Evolutionary conservation across 1,284 basidiomycete genomes (phyloP).

Genomic region (Malassezia pachydermatis): DNA sequence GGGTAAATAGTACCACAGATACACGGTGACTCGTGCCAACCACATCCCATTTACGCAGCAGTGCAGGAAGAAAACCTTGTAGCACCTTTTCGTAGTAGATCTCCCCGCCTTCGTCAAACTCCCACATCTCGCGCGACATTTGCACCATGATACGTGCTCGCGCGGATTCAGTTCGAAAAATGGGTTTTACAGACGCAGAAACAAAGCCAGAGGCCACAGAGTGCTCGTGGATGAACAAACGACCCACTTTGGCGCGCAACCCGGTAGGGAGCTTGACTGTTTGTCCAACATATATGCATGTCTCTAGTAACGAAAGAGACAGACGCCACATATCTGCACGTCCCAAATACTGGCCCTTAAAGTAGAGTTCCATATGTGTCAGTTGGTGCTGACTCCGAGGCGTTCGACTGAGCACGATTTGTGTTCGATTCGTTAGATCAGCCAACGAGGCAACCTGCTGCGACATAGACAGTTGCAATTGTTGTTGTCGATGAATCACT

Average conservation of each 20-base stretch:
- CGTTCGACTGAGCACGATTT: slow-evolving; percentile 32
- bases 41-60: slow-evolving; percentile 53
- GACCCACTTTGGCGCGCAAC: slow-evolving; percentile 41
- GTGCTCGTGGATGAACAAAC: slow-evolving; percentile 41
- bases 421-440: slow-evolving; percentile 35
- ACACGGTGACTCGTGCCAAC: slow-evolving; percentile 76
- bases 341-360: slow-evolving; percentile 45
- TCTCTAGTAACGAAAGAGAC: slow-evolving; percentile 34
- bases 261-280: slow-evolving; percentile 38
- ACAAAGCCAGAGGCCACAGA: slow-evolving; percentile 63
- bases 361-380: slow-evolving; percentile 47
- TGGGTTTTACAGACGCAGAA: slow-evolving; percentile 70
- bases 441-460: slow-evolving; percentile 31
- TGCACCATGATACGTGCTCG: slow-evolving; percentile 76
- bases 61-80: slow-evolving; percentile 53
- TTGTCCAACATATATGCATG: slow-evolving; percentile 46
- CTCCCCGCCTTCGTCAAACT: slow-evolving; percentile 83
- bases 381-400: slow-evolving; percentile 29
- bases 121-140: slow-evolving; percentile 89
- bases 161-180: slow-evolving; percentile 76
- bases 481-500: slow-evolving; percentile 23
- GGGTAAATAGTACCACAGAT: slow-evolving; percentile 84
- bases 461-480: slow-evolving; percentile 40
- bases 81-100: slow-evolving; percentile 87
- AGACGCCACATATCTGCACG: slow-evolving; percentile 48